phyloP scores from a whole-genome alignment of 768 basidiomycete genomes.

The Agaricus subrufescens region DNA sequence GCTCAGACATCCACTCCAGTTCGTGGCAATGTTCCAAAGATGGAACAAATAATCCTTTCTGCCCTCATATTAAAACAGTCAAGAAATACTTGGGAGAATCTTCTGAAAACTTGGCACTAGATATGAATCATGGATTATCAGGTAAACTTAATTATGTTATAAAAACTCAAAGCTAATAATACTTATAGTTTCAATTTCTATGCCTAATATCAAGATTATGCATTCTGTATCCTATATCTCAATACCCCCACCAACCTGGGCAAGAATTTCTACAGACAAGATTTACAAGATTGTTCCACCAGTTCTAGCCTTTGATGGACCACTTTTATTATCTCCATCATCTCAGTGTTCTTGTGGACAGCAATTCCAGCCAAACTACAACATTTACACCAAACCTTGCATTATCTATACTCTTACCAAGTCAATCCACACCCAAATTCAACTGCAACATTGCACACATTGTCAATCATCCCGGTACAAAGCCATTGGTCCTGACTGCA shows the following conservation, averaged over 20 bases:
- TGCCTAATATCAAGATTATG: background rate
- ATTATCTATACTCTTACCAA: conserved; percentile 12
- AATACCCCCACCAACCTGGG: background rate
- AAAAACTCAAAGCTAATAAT: background rate
- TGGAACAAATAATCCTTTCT: background rate
- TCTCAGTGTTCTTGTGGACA: background rate
- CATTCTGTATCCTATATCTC: background rate
- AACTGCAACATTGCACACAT: conserved; percentile 13
- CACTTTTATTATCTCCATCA: background rate
- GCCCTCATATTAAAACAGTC: background rate
- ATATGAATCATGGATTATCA: background rate
- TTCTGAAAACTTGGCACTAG: background rate
- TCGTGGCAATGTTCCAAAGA: background rate
- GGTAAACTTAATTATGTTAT: background rate
- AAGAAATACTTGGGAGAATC: background rate
- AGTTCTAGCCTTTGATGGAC: background rate
- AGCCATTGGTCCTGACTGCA: conserved; percentile 26
- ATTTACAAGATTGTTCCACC: background rate
- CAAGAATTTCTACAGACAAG: background rate
- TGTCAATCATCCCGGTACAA: conserved; percentile 10
- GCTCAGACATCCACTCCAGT: background rate
- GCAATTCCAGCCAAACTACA: background rate
- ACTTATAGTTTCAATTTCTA: background rate
- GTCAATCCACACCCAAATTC: conserved; percentile 1
- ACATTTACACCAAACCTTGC: conserved; percentile 1